These are phyloP conservation scores for Peziza echinospora DNA, from an alignment of 495 filamentous ascomycete species.

Conservation along the genomic window DNA sequence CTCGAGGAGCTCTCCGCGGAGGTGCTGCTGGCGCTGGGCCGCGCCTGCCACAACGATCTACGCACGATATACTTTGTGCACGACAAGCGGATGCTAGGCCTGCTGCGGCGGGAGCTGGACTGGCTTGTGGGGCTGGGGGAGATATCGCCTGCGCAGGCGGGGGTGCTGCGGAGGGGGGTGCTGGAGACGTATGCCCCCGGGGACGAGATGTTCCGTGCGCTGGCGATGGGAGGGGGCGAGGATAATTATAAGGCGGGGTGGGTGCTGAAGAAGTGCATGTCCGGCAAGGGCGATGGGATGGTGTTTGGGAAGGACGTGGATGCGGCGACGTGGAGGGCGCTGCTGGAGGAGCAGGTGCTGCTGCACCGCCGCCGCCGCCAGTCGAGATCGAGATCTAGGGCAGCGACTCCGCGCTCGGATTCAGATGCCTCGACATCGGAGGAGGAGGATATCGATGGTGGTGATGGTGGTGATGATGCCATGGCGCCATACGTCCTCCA, in stretches of 20 bases:
- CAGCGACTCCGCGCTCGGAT: background rate
- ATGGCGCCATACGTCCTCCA: conserved; percentile 18
- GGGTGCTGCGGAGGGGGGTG: conserved; percentile 15
- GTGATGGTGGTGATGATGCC: background rate
- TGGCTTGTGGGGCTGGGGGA: conserved; percentile 14
- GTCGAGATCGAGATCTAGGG: background rate
- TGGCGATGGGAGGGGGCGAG: background rate
- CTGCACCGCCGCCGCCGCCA: background rate
- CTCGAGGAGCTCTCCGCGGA: conserved; percentile 17
- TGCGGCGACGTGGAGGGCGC: conserved; percentile 14
- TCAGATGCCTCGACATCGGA: background rate
- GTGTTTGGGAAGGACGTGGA: conserved; percentile 23
- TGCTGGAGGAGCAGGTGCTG: conserved; percentile 4
- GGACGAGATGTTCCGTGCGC: conserved; percentile 12
- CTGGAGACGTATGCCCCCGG: conserved; percentile 2
- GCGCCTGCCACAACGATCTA: conserved; percentile 25
- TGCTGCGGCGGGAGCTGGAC: conserved; percentile 22
- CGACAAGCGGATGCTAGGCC: conserved; percentile 28
- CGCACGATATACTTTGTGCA: conserved; percentile 25
- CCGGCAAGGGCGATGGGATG: conserved; percentile 25
- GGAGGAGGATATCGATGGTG: background rate
- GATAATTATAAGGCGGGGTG: conserved; percentile 16
- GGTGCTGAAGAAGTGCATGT: conserved; percentile 23
- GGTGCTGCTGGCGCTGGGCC: conserved; percentile 18
- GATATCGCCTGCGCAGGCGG: conserved; percentile 17